Evolutionary conservation across 176 grass and related monocot genomes (phyloP).

Genomic region (Oryza rufipogon): DNA sequence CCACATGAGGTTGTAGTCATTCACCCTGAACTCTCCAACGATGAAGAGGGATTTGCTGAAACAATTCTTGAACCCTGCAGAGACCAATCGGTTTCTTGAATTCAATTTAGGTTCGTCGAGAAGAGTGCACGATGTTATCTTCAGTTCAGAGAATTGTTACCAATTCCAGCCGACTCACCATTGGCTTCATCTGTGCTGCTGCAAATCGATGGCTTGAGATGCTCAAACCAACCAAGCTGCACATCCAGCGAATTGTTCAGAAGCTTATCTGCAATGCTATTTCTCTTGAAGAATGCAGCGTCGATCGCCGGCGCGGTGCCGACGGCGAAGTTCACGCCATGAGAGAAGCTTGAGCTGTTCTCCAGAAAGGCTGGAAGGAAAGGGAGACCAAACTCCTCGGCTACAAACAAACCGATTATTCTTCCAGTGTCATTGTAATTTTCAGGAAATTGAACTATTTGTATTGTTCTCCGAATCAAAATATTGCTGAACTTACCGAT

Average conservation of each 20-base stretch:
- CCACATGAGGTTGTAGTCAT: slow-evolving; percentile 14
- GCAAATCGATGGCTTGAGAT: slow-evolving; percentile 51
- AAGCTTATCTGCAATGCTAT: not conserved
- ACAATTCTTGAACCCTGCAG: not conserved
- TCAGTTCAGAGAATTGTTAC: not conserved
- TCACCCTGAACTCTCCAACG: slow-evolving; percentile 36
- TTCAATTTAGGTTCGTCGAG: not conserved
- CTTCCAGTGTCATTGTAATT: too few species aligned
- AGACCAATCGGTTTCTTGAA: too few species aligned
- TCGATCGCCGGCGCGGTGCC: slow-evolving; percentile 45
- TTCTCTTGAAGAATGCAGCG: slow-evolving; percentile 40
- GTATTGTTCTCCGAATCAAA: too few species aligned
- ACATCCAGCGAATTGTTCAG: slow-evolving; percentile 47
- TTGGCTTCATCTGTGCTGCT: not conserved
- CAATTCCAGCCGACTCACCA: not conserved
- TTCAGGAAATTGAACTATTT: too few species aligned
- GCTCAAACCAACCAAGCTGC: slow-evolving; percentile 62
- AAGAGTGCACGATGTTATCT: too few species aligned
- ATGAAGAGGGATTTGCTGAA: slow-evolving; percentile 20
- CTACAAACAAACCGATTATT: slow-evolving; percentile 24
- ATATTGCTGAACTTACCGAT: too few species aligned
- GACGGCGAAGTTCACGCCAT: slow-evolving; percentile 59
- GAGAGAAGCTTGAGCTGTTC: not conserved
- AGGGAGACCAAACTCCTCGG: slow-evolving; percentile 47
- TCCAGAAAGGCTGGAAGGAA: slow-evolving; percentile 35